Conservation (phyloP, 1,284 basidiomycete genomes). For the Cystobasidium pallidum region DNA sequence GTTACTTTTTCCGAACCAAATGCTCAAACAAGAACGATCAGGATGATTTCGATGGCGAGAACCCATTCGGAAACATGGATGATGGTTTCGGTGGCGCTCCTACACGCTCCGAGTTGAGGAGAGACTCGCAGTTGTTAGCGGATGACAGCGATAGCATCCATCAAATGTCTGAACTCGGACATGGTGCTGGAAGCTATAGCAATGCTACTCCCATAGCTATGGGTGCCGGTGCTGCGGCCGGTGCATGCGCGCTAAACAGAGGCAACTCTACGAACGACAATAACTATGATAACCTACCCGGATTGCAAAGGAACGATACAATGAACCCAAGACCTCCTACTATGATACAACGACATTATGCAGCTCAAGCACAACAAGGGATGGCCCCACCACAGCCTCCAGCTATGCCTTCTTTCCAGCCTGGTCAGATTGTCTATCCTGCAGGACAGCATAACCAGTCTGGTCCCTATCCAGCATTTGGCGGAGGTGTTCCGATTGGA, state of each 20-base stretch:
- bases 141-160: conserved; percentile 39
- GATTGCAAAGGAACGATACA: conserved; percentile 52
- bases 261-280: conserved; percentile 43
- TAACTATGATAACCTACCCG: conserved; percentile 40
- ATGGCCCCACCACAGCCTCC: background rate
- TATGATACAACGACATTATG: conserved; percentile 55
- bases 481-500: conserved; percentile 4
- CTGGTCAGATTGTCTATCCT: conserved; percentile 49
- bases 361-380: conserved; percentile 12
- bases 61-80: conserved; percentile 51
- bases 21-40: conserved; percentile 53
- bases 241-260: conserved; percentile 48
- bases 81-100: conserved; percentile 47
- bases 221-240: conserved; percentile 43
- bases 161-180: conserved; percentile 42
- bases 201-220: conserved; percentile 20
- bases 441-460: conserved; percentile 22
- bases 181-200: conserved; percentile 25
- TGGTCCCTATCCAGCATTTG: conserved; percentile 35
- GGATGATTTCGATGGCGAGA: conserved; percentile 47
- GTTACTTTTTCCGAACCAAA: conserved; percentile 55
- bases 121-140: conserved; percentile 32
- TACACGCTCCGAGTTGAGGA: conserved; percentile 32
- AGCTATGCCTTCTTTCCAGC: conserved; percentile 50
- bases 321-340: conserved; percentile 56